phyloP scores from a whole-genome alignment of 1,284 basidiomycete genomes.

The Pulveroboletus sp. region DNA sequence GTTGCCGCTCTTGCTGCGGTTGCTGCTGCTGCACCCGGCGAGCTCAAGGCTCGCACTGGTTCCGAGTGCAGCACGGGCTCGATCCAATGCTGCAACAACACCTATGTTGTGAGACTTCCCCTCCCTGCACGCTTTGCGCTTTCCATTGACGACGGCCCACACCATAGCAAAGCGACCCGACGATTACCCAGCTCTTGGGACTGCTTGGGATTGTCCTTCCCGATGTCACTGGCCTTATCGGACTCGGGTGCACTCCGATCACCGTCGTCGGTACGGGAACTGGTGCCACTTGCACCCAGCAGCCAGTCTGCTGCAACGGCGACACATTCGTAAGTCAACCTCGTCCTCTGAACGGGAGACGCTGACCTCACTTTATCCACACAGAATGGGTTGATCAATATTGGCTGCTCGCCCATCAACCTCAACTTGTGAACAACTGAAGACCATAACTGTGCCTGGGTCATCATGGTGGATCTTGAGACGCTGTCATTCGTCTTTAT shows the following conservation, averaged over 20 bases:
- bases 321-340: constrained; percentile 10
- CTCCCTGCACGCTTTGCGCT: too few species aligned
- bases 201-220: background rate
- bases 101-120: background rate
- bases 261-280: background rate
- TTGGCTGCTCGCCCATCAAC: constrained; percentile 14
- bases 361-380: background rate
- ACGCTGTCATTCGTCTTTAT: too few species aligned
- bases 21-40: background rate
- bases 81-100: constrained; percentile 6
- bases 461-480: too few species aligned
- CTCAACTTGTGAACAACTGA: background rate
- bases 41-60: background rate
- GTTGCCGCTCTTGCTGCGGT: constrained; percentile 5
- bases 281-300: background rate
- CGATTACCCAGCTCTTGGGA: background rate
- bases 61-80: background rate
- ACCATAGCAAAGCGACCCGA: background rate
- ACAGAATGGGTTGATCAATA: constrained; percentile 10
- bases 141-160: background rate
- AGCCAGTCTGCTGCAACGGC: constrained; percentile 15
- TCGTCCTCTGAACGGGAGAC: background rate
- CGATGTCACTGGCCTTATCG: background rate
- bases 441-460: background rate
- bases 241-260: constrained; percentile 5